Percentiles rank a stretch among this genome's conserved stretches.
These are phyloP conservation scores for Potentilla sterilis DNA, from an alignment of 306 rosid genomes.

Conservation along the genomic window DNA sequence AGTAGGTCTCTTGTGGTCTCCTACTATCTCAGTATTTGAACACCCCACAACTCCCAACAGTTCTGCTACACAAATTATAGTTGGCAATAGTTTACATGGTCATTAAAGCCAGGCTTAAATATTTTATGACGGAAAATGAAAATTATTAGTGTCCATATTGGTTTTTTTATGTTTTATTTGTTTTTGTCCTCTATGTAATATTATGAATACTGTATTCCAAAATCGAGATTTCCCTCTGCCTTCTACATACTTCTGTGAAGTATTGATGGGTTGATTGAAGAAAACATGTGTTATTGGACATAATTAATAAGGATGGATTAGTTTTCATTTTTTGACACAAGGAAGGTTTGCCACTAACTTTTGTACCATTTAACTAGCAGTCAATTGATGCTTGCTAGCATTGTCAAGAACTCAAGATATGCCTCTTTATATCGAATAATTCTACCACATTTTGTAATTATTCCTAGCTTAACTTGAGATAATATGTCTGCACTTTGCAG, in stretches of 20 bases:
- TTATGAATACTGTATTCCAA: background rate
- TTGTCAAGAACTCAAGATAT: background rate
- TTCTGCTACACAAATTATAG: background rate
- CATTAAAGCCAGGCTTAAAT: background rate
- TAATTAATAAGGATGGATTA: background rate
- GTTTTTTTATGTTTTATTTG: background rate
- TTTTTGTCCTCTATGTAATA: background rate
- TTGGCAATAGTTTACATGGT: background rate
- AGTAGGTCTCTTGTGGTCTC: background rate
- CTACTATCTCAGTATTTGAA: background rate
- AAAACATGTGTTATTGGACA: background rate
- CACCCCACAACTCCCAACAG: background rate
- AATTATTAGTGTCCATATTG: background rate
- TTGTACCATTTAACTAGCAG: conserved; percentile 2
- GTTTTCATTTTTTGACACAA: background rate
- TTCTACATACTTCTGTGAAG: background rate
- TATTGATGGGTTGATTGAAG: background rate
- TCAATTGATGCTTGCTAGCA: background rate
- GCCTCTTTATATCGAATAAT: background rate
- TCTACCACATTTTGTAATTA: background rate
- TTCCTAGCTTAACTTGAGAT: conserved; percentile 17
- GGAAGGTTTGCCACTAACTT: background rate
- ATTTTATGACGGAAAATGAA: background rate
- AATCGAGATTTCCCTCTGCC: background rate
- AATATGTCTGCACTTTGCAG: conserved; percentile 21